Base-by-base conservation (phyloP, 108 stramenopile species). In the Cylindrotheca closterium region DNA sequence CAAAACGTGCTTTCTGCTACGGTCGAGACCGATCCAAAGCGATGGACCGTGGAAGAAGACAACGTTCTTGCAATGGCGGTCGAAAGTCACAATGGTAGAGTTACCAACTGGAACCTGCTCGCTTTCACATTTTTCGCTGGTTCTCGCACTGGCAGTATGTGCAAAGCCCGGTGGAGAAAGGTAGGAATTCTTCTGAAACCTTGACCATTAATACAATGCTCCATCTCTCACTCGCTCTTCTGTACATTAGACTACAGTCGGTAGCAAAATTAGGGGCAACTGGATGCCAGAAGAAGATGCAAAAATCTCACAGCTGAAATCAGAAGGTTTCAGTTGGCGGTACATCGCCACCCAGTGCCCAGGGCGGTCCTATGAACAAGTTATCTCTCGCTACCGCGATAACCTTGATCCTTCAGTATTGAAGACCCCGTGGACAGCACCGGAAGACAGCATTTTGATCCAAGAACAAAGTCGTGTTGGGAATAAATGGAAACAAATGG, bases 301-400 rank as follows among this genome's bases (percentile, higher is more conserved):
- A 8, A 66, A 88, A 63, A 91, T 96, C 55, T 22, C 80, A n/a
- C 31, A 78, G 28, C 53, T 49, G 25, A 73, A 83, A 26, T 22
- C 56, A 12, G 59, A 78, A 29, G 79, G 79, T 1, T 58, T 54
- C 30, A 71, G 63, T 30, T 90, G 86, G 86, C 70, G 79, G 18
- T 55, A 67, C 3, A 96, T 98, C 48, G 94, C 96, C 17, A 59
- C 64, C 10, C 60, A 62, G 0, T 63, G 97, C 1, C 94, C 95
- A 5, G 96, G 98, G 7, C 87, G 98, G 28, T 89, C 95, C 49
- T 88, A 89, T 21, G 97, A 98, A 67, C 96, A 95, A 58, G 85
- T 96, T 57, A 87, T 96, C 34, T 93, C 95, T 59, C 92, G 95
- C 26, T 98, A 93, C 89, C 79, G 90, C 65, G 97, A 97, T 73